Base-by-base conservation (phyloP, 305 asterid species). In the Solanum hybrid region DNA sequence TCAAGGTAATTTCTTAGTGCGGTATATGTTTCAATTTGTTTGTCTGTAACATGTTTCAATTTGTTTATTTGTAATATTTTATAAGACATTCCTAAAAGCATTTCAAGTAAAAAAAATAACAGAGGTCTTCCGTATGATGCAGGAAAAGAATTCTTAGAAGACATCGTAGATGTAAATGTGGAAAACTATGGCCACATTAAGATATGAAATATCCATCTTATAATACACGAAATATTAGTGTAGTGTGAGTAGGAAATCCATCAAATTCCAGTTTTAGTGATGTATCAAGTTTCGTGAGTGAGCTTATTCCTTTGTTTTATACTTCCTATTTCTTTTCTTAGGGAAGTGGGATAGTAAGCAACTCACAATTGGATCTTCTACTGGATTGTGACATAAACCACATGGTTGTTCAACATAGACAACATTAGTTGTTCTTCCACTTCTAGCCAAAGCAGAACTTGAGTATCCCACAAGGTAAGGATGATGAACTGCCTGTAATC, bases 391-490 rank as follows among this genome's bases (percentile, higher is more conserved):
- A 89, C 99, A 96, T 88, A 94, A 85, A 88, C 94, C 91, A 91
- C 99, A 97, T n/a, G 64, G 89, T 90, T 88, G 94, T 71, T 91
- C 95, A 86, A 84, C 93, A 46, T 81, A 91, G 85, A 89, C 87
- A 88, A 91, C 91, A 46, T 90, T 37, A 80, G 90, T 93, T 86
- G 90, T 42, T 89, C 90, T 90, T 89, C 90, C 85, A 90, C 86
- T 95, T 92, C 85, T 94, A 89, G 91, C 95, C 94, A 91, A 91
- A 90, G 98, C 85, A 85, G 95, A 88, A 86, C 86, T 92, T 71
- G 97, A 96, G 93, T 95, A 95, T 87, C 92, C 98, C 79, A 97
- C 98, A 86, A 97, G 98, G 93, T 96, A 96, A 86, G 99, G 98
- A 93, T 97, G 99, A 91, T 95, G 94, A 90, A 97, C 96, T 90